Evolutionary conservation across 371 early-diverging fungal species (phyloP).

Genomic region (Rhizopus sp.): DNA sequence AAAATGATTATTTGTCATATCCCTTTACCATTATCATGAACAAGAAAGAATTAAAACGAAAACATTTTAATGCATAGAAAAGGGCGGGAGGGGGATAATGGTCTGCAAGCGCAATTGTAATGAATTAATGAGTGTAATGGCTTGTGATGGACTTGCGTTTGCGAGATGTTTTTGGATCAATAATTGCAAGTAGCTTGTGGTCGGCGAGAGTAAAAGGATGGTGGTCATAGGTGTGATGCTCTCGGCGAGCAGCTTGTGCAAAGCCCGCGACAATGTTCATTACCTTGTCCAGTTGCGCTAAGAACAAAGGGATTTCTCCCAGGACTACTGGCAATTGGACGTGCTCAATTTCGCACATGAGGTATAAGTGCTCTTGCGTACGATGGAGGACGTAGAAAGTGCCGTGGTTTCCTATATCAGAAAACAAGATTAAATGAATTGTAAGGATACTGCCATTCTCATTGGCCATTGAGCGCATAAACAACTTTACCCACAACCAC

Average conservation of each 20-base stretch:
- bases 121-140: conserved; percentile 6
- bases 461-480: too few relatives aligned
- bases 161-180: conserved; percentile 10
- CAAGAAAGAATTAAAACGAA: too few relatives aligned
- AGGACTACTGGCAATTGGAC: conserved; percentile 14
- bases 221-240: conserved; percentile 13
- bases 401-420: conserved; percentile 10
- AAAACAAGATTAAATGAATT: too few relatives aligned
- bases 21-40: too few relatives aligned
- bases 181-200: background rate
- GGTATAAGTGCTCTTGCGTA: conserved; percentile 10
- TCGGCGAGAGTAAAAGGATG: conserved; percentile 16
- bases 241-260: conserved; percentile 5
- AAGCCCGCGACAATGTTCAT: conserved; percentile 9
- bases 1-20: too few relatives aligned
- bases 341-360: conserved; percentile 12
- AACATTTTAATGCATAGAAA: too few relatives aligned
- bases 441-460: too few relatives aligned
- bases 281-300: conserved; percentile 8
- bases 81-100: too few relatives aligned
- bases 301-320: conserved; percentile 11
- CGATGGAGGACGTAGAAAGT: conserved; percentile 11
- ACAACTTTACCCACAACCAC: background rate
- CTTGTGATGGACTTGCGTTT: conserved; percentile 10
- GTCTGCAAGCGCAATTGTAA: too few relatives aligned